Percentiles rank a stretch among this genome's conserved stretches.
Evolutionary conservation across 345 rosid genomes (phyloP).

Genomic region (Microthlaspi erraticum): DNA sequence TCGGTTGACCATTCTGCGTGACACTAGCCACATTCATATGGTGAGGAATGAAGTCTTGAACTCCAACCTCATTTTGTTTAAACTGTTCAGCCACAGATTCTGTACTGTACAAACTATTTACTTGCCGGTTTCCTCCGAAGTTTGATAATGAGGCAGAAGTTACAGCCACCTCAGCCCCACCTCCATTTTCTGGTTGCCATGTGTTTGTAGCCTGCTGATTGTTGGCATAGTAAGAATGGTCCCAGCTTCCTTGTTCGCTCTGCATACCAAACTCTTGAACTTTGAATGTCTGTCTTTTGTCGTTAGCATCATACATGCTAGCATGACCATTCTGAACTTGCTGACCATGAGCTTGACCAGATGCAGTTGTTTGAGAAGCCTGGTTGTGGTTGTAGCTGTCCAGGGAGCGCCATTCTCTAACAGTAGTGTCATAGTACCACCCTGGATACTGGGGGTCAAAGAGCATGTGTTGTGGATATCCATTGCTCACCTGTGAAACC

Average conservation of each 20-base stretch:
- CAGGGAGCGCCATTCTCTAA: conserved; percentile 73
- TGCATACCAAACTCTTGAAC: conserved; percentile 51
- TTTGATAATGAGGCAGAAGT: conserved; percentile 40
- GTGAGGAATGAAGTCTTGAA: conserved; percentile 53
- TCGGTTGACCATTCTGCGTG: conserved; percentile 55
- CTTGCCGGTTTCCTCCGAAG: conserved; percentile 57
- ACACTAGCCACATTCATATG: conserved; percentile 56
- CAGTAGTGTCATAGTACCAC: conserved; percentile 85
- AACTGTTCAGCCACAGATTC: conserved; percentile 47
- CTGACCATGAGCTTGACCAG: conserved; percentile 53
- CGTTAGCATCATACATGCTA: conserved; percentile 48
- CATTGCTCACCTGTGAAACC: conserved; percentile 66
- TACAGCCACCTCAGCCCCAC: conserved; percentile 37
- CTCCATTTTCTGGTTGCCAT: conserved; percentile 59
- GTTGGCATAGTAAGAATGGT: conserved; percentile 54
- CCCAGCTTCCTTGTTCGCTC: conserved; percentile 58
- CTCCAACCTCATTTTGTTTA: conserved; percentile 56
- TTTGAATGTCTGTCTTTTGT: conserved; percentile 49
- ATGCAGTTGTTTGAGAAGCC: conserved; percentile 50
- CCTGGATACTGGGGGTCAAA: conserved; percentile 95
- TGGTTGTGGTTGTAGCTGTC: conserved; percentile 74
- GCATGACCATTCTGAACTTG: conserved; percentile 65
- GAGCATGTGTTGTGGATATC: conserved; percentile 85
- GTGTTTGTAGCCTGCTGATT: conserved; percentile 48
- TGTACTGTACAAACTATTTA: conserved; percentile 51